Evolutionary conservation across 2,329 filamentous ascomycete species (phyloP).

Genomic region (Aspergillus chevalieri): DNA sequence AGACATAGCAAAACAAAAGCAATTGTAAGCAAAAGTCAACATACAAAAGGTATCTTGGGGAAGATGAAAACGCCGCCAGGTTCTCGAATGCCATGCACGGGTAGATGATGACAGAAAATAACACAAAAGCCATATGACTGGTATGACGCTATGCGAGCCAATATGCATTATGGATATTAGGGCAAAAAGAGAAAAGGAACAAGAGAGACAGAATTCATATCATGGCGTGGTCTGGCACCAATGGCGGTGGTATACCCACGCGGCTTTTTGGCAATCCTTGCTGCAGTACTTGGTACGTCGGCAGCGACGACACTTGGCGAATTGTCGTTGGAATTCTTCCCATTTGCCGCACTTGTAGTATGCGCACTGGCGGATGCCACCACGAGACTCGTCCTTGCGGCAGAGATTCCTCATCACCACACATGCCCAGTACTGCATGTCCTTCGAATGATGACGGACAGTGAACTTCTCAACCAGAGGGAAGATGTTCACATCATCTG

Average conservation of each 20-base stretch:
- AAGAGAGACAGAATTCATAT: conserved; percentile 23
- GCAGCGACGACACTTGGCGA: conserved; percentile 95
- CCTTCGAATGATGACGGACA: conserved; percentile 84
- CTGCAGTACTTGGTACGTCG: conserved; percentile 98
- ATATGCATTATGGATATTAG: conserved; percentile 29
- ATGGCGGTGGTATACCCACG: conserved; percentile 96
- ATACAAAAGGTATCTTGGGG: conserved; percentile 35
- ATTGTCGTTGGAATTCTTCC: conserved; percentile 94
- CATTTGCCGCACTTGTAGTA: conserved; percentile 98
- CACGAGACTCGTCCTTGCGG: conserved; percentile 90
- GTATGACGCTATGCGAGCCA: conserved; percentile 34
- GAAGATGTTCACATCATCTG: conserved; percentile 97
- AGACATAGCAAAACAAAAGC: conserved; percentile 2
- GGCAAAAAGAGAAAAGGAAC: background rate
- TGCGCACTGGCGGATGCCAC: conserved; percentile 92
- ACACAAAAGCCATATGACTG: conserved; percentile 17
- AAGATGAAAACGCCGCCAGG: conserved; percentile 31
- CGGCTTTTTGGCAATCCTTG: conserved; percentile 98
- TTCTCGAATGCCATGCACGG: conserved; percentile 33
- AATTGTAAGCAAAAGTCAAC: conserved; percentile 12
- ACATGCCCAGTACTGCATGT: conserved; percentile 99
- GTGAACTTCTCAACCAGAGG: conserved; percentile 98
- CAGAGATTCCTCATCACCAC: conserved; percentile 99
- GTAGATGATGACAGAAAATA: conserved; percentile 20
- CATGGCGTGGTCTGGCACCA: conserved; percentile 63